phyloP scores from a whole-genome alignment of 2,329 filamentous ascomycete species.

The Talaromyces marneffei region DNA sequence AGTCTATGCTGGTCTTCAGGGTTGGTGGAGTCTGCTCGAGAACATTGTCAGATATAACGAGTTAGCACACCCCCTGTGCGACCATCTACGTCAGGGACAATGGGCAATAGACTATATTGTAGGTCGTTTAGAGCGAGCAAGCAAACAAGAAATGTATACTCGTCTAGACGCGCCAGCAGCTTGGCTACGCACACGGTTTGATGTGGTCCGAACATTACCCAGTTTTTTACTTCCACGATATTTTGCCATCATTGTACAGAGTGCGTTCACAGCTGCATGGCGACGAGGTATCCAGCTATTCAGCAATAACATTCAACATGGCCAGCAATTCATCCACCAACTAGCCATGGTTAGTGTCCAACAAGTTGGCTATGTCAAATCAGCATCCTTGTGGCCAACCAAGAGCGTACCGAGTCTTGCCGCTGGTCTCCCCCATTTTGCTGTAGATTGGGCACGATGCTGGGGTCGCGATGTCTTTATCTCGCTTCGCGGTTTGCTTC shows the following conservation, averaged over 20 bases:
- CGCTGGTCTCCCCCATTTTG: conserved; percentile 89
- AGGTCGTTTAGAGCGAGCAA: conserved; percentile 67
- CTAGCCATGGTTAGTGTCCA: conserved; percentile 89
- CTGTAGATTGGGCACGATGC: conserved; percentile 88
- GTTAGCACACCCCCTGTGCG: conserved; percentile 85
- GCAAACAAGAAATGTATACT: conserved; percentile 56
- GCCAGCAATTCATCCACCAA: conserved; percentile 83
- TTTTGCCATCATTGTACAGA: conserved; percentile 82
- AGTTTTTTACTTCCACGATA: conserved; percentile 88
- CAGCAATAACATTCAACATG: conserved; percentile 67
- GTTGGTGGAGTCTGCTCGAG: conserved; percentile 92
- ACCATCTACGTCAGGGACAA: conserved; percentile 83
- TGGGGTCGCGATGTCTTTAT: conserved; percentile 99
- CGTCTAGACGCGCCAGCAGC: conserved; percentile 59
- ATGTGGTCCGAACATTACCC: conserved; percentile 77
- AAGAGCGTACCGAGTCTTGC: conserved; percentile 81
- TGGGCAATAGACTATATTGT: conserved; percentile 90
- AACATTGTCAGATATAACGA: conserved; percentile 83
- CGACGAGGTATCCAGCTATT: conserved; percentile 74
- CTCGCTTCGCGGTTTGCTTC: conserved; percentile 81
- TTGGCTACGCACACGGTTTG: conserved; percentile 81
- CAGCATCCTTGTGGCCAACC: conserved; percentile 81
- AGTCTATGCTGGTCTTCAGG: conserved; percentile 94
- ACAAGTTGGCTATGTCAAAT: conserved; percentile 81
- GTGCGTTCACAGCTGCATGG: conserved; percentile 78